phyloP scores from a whole-genome alignment of 176 grass and related monocot genomes.

The Tuctoria greenei region DNA sequence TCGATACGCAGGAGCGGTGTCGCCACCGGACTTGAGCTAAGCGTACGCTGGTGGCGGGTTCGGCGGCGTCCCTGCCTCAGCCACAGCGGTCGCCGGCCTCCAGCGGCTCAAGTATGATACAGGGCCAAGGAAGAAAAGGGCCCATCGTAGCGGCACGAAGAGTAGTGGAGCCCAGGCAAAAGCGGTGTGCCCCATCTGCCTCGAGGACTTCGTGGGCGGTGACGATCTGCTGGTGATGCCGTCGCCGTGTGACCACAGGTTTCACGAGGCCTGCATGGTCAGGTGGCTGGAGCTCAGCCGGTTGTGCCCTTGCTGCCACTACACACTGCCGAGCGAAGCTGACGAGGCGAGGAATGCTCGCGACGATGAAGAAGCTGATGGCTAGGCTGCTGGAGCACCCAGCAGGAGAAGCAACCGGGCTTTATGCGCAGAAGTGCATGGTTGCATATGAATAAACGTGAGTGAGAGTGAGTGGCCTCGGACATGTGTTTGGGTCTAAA shows the following conservation, averaged over 20 bases:
- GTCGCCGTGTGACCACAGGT: background rate
- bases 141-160: background rate
- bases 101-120: background rate
- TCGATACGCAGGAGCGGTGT: too few relatives aligned
- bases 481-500: too few relatives aligned
- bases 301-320: background rate
- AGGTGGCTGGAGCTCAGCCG: background rate
- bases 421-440: too few relatives aligned
- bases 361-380: background rate
- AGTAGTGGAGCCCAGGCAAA: background rate
- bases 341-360: background rate
- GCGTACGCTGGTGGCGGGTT: background rate
- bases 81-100: background rate
- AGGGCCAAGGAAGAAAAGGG: background rate
- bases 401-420: background rate
- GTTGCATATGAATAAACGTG: too few relatives aligned
- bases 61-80: background rate
- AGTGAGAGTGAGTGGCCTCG: too few relatives aligned
- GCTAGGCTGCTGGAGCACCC: background rate
- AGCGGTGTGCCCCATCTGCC: background rate
- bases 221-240: background rate
- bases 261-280: background rate
- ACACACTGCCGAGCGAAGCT: background rate
- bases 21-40: background rate
- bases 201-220: background rate